Base-by-base conservation (phyloP, 2,329 filamentous ascomycete genomes). In the Tolypocladium sp. region DNA sequence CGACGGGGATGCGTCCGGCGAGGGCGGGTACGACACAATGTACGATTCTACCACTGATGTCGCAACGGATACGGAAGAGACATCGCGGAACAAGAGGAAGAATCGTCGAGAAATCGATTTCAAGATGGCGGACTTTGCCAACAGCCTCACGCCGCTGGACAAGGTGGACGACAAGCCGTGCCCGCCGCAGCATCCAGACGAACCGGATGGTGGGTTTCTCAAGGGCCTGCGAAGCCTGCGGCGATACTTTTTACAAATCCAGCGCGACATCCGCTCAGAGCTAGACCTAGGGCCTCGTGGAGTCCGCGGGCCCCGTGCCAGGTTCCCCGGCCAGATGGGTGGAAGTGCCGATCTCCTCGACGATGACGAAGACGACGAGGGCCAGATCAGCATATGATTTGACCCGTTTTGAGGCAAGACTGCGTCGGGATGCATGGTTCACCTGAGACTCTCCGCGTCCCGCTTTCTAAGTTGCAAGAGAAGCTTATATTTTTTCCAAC, bases 71-170 rank as follows among this genome's bases (percentile, higher is more conserved):
- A 80, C 79, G 2, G 83, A 86, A 65, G 82, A 85, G 57, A 68
- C 69, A n/a, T 67, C 71, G 56, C 81, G 71, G 68, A 76, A 63
- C 70, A 77, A 63, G 65, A 77, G 73, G 68, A 81, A 70, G 68
- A 83, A 78, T 62, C 78, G 77, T 61, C 77, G 79, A 54, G 82
- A 87, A 64, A 92, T 96, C 69, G 90, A 96, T 72, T 87, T 99
- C 76, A 97, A 97, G 74, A 95, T 99, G 72, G 93, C 96, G 59
- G 94, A 99, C 73, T 99, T 99, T 76, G 94, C 94, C 63, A 99
- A 99, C 71, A 97, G 93, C 69, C 87, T 97, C 41, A 97, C 92
- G 1, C 90, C 91, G 4, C 89, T 94, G 64, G 92, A 96, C 67
- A 74, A 86, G 13, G 79, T 84, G 60, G 74, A 76, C 57, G 79